Percentiles rank a stretch among this genome's conserved stretches.
Evolutionary conservation across 257 asterid species (phyloP).

Genomic region (Haberlea rhodopensis): DNA sequence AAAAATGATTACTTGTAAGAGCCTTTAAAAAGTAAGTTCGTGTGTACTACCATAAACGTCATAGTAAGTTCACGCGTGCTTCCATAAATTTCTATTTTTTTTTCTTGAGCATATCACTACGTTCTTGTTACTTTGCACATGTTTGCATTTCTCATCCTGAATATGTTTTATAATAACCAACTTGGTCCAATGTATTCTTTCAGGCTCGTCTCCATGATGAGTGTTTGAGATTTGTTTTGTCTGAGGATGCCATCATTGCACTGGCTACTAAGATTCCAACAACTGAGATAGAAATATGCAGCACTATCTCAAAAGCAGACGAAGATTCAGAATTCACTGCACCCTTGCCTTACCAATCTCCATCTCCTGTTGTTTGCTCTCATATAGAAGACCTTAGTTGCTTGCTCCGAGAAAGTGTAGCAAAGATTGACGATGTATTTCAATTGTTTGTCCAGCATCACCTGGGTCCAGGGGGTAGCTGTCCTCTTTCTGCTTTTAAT

Average conservation of each 20-base stretch:
- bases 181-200: constrained; percentile 31
- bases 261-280: constrained; percentile 65
- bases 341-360: constrained; percentile 45
- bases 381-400: constrained; percentile 61
- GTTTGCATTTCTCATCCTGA: constrained; percentile 3
- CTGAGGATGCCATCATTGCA: constrained; percentile 73
- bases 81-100: background rate
- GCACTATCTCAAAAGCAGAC: constrained; percentile 58
- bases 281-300: constrained; percentile 50
- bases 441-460: constrained; percentile 48
- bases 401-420: constrained; percentile 46
- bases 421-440: constrained; percentile 44
- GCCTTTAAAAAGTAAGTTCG: background rate
- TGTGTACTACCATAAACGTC: background rate
- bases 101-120: too few relatives aligned
- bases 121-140: background rate
- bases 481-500: constrained; percentile 80
- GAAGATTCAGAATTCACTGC: constrained; percentile 42
- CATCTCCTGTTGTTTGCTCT: constrained; percentile 66
- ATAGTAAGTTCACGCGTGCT: background rate
- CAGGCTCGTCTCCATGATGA: constrained; percentile 99
- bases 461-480: constrained; percentile 63
- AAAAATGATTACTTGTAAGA: background rate
- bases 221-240: constrained; percentile 76
- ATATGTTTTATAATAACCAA: constrained; percentile 16